Percentiles rank a stretch among this genome's conserved stretches.
These are phyloP conservation scores for Arthrobotrys sphaeroides DNA, from an alignment of 2,329 filamentous ascomycete genomes.

Conservation along the genomic window DNA sequence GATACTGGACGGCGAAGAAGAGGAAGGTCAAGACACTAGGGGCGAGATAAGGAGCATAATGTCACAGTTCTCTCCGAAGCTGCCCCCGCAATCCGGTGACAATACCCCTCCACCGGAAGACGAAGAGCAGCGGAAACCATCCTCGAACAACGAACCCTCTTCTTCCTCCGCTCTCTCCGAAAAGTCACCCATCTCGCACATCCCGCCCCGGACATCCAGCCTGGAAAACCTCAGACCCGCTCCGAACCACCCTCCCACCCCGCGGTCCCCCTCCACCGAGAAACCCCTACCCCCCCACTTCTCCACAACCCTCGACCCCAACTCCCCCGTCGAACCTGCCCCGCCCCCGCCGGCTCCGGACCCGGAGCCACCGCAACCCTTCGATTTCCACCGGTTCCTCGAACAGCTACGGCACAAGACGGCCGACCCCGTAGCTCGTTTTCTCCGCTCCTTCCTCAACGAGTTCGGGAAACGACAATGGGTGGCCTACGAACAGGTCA, in stretches of 20 bases:
- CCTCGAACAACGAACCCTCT: conserved; percentile 24
- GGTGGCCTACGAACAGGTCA: conserved; percentile 99
- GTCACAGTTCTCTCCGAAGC: conserved; percentile 75
- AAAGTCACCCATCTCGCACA: conserved; percentile 51
- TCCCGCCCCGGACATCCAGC: conserved; percentile 52
- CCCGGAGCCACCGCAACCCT: conserved; percentile 70
- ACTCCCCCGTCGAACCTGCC: conserved; percentile 50
- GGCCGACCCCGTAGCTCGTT: conserved; percentile 96
- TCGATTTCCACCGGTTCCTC: conserved; percentile 96
- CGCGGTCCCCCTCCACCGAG: not conserved
- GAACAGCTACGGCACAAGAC: conserved; percentile 96
- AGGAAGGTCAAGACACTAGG: conserved; percentile 73
- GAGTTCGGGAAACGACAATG: conserved; percentile 98
- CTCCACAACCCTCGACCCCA: conserved; percentile 48
- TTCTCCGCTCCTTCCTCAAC: conserved; percentile 89
- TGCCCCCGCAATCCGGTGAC: conserved; percentile 53
- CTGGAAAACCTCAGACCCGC: conserved; percentile 46
- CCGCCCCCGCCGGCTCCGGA: conserved; percentile 66
- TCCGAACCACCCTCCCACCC: conserved; percentile 26
- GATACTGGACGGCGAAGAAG: conserved; percentile 68
- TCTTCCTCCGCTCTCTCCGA: not conserved
- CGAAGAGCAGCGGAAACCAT: not conserved
- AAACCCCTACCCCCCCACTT: conserved; percentile 29
- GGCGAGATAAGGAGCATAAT: conserved; percentile 97
- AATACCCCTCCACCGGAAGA: conserved; percentile 30